Evolutionary conservation across 768 basidiomycete genomes (phyloP), one percentile per base, ranked within the genome.

Genomic region (Naganishia kalamii): DNA sequence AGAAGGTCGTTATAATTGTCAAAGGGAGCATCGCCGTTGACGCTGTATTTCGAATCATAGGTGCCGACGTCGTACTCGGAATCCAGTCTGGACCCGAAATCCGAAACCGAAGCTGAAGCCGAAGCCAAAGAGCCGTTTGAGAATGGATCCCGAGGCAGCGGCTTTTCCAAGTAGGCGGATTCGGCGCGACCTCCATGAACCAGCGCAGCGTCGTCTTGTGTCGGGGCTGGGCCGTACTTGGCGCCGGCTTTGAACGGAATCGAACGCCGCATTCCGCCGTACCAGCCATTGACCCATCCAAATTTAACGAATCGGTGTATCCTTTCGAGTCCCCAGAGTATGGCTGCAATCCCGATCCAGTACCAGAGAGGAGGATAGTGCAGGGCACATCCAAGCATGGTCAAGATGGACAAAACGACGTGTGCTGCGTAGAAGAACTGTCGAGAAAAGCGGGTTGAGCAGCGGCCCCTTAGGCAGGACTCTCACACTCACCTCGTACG

Each of bases 401-500:
- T 85, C n/a, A 82, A 72, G 44, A 88, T 83, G 32, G 86, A 84
- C 25, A 88, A 81, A 33, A 85, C 71, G 46, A 89, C 74, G 72
- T 90, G 88, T 23, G 82, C 70, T 66, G 82, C 77, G 70, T 87
- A 89, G 79, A 90, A 90, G 5, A 80, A 69, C 74, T 88, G 84
- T n/a, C 32, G 12, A 33, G 30, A 35, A 65, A 7, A 29, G 47
- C 21, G 54, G 52, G 12, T 23, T 21, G 4, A 43, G 35, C 13
- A 27, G 7, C 11, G 3, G 6, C 21, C 33, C 27, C 25, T 4
- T 4, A 23, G 3, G 19, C n/a, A 35, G 30, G 12, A 15, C 33
- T n/a, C n/a, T n/a, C n/a, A 12, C 6, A 70, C 73, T 73, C 63
- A 76, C 75, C 70, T 78, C 77, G 67, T 77, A 78, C 27, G 68